Percentiles rank a stretch among this genome's conserved stretches.
These are phyloP conservation scores for Acacia acuminata DNA, from an alignment of 306 rosid genomes.

Conservation along the genomic window DNA sequence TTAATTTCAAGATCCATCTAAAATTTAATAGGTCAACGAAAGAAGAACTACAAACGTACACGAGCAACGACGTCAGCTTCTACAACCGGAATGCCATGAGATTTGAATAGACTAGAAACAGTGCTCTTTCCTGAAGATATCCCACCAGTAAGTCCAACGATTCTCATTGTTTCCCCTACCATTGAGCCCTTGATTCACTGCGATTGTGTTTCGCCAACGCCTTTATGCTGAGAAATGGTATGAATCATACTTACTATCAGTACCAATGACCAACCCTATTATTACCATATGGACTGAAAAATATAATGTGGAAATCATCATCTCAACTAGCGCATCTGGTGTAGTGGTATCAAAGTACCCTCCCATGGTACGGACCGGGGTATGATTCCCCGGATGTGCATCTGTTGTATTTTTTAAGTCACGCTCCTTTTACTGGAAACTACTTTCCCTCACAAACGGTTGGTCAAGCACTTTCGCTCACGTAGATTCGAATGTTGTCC, in stretches of 20 bases:
- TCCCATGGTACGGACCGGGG: slow-evolving; percentile 99
- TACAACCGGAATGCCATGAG: slow-evolving; percentile 62
- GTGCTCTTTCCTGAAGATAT: slow-evolving; percentile 88
- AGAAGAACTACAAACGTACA: slow-evolving; percentile 37
- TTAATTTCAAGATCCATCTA: background rate
- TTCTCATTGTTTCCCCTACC: slow-evolving; percentile 51
- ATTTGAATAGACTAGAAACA: slow-evolving; percentile 75
- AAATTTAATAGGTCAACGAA: background rate
- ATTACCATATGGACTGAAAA: too few relatives aligned
- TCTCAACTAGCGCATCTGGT: slow-evolving; percentile 71
- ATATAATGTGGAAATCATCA: too few relatives aligned
- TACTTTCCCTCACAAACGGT: too few relatives aligned
- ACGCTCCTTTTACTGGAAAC: background rate
- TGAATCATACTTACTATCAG: too few relatives aligned
- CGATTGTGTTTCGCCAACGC: too few relatives aligned
- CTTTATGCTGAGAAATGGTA: background rate
- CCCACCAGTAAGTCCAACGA: slow-evolving; percentile 82
- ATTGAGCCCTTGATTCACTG: background rate
- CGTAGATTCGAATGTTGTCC: too few relatives aligned
- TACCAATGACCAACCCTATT: too few relatives aligned
- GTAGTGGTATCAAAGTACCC: slow-evolving; percentile 99
- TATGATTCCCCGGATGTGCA: slow-evolving; percentile 99
- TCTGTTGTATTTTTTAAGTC: accelerated
- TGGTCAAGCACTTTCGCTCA: too few relatives aligned
- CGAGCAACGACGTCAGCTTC: slow-evolving; percentile 82